Conservation (phyloP, 176 grass and related monocot genomes). For the Carex cristatella region DNA sequence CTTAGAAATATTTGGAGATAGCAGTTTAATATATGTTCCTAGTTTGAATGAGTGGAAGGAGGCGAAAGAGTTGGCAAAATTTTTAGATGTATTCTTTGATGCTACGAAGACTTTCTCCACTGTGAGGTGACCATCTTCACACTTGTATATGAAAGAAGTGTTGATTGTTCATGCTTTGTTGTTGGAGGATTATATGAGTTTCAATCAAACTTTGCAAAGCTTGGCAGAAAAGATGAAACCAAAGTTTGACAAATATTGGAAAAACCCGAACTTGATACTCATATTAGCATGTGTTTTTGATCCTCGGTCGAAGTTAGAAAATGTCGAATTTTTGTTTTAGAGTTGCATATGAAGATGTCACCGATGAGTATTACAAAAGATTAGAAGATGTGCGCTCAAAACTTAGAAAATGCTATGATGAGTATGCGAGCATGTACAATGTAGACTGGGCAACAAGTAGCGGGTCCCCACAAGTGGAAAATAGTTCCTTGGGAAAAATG, state of each 20-base stretch:
- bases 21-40: too few species aligned
- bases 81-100: too few species aligned
- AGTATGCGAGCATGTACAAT: background rate
- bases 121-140: too few species aligned
- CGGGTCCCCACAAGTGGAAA: background rate
- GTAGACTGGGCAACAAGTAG: background rate
- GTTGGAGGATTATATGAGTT: too few species aligned
- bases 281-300: background rate
- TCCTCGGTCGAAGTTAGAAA: background rate
- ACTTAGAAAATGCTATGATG: background rate
- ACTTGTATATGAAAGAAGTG: too few species aligned
- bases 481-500: background rate
- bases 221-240: background rate
- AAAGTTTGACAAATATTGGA: background rate
- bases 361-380: background rate
- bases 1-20: too few species aligned
- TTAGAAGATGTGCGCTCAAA: background rate
- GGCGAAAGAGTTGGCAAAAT: too few species aligned
- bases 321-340: background rate
- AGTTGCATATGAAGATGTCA: background rate
- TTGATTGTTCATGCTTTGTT: too few species aligned
- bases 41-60: too few species aligned
- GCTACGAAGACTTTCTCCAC: too few species aligned
- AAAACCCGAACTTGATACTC: background rate
- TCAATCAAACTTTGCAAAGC: background rate